phyloP scores from a whole-genome alignment of 352 stramenopile species.

The Phytophthora meadii region DNA sequence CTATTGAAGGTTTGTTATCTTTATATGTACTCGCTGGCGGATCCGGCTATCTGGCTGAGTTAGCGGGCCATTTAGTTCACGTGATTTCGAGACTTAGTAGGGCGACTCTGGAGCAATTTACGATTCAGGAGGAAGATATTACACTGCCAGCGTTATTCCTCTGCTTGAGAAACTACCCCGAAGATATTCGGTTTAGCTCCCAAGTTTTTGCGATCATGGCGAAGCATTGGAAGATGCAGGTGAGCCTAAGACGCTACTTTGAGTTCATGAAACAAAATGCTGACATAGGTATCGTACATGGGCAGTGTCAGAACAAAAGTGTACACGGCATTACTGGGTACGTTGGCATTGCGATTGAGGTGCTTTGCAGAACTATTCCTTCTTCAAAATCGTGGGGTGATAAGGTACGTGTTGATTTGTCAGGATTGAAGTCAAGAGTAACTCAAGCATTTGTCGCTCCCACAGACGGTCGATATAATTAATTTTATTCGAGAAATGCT shows the following conservation, averaged over 20 bases:
- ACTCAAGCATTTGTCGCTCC: too few relatives aligned
- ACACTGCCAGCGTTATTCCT: constrained; percentile 71
- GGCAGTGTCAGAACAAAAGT: constrained; percentile 29
- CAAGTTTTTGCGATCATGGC: constrained; percentile 70
- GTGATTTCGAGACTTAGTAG: constrained; percentile 53
- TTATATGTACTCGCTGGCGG: constrained; percentile 56
- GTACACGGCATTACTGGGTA: constrained; percentile 61
- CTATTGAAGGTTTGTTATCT: constrained; percentile 66
- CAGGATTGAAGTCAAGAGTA: neutral
- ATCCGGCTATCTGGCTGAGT: constrained; percentile 30
- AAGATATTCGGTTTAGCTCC: constrained; percentile 52
- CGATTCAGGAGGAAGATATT: constrained; percentile 52
- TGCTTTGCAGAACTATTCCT: constrained; percentile 40
- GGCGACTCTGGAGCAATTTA: constrained; percentile 50
- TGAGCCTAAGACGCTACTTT: constrained; percentile 9
- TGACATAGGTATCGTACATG: constrained; percentile 5
- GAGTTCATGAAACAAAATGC: neutral
- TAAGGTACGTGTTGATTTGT: constrained; percentile 22
- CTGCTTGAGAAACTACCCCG: constrained; percentile 58
- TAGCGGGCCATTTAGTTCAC: constrained; percentile 51
- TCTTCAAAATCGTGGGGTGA: constrained; percentile 18
- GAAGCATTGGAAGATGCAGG: constrained; percentile 52
- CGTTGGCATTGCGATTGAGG: constrained; percentile 63
- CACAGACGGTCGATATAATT: constrained; percentile 60
- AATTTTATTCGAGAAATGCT: constrained; percentile 75